Percentiles rank a stretch among this genome's conserved stretches.
These are phyloP conservation scores for Nepenthes gracilis DNA, from an alignment of 148 eudicot species.

Conservation along the genomic window DNA sequence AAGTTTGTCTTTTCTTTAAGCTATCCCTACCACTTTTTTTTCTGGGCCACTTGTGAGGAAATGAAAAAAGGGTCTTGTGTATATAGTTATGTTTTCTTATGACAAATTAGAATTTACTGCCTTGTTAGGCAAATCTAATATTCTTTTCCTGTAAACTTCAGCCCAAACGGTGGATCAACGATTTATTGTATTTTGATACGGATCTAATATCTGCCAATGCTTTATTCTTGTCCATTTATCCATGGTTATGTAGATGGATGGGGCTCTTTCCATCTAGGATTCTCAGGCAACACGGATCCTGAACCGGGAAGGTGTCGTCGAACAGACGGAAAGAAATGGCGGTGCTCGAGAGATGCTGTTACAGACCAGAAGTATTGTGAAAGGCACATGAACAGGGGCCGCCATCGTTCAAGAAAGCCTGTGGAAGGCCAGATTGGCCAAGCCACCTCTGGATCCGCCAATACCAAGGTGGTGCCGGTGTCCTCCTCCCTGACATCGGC, in stretches of 20 bases:
- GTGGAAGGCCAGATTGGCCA: conserved; percentile 78
- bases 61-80: too few species aligned
- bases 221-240: not conserved
- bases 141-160: too few species aligned
- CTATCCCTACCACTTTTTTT: too few species aligned
- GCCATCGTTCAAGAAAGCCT: conserved; percentile 99
- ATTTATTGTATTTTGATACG: too few species aligned
- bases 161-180: too few species aligned
- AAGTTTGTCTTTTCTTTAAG: not conserved
- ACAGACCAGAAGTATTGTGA: conserved; percentile 90
- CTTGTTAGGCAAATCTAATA: too few species aligned
- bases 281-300: conserved; percentile 68
- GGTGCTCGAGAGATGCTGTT: conserved; percentile 84
- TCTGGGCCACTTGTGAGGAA: too few species aligned
- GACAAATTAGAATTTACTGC: too few species aligned
- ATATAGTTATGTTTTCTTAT: too few species aligned
- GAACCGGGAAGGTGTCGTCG: conserved; percentile 90
- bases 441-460: conserved; percentile 47
- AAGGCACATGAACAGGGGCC: conserved; percentile 85
- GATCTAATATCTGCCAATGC: not conserved
- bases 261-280: conserved; percentile 81
- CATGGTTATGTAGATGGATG: conserved; percentile 33
- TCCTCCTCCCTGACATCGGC: conserved; percentile 47
- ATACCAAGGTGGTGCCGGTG: conserved; percentile 33
- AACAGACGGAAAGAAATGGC: conserved; percentile 96